A percentile compares a stretch with the other conserved stretches of the same genome.
Conservation (phyloP, 164 flowering plant genomes). For the Brasenia schreberi region DNA sequence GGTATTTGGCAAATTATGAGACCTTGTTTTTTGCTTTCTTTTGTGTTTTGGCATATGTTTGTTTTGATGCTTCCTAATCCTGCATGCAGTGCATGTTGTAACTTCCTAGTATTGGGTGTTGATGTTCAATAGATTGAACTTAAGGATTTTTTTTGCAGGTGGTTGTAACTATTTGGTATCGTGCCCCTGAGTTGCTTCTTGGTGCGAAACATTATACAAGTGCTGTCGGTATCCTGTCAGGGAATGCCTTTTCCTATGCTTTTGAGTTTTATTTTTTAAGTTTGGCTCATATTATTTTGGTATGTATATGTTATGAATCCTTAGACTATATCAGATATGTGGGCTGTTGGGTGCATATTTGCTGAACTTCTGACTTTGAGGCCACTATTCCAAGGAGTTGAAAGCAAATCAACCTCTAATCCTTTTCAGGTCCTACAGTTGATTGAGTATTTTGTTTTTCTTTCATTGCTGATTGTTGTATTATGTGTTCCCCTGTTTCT, state of each 20-base stretch:
- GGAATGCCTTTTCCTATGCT: too few relatives aligned
- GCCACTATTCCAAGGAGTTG: conserved; percentile 97
- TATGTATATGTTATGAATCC: neutral
- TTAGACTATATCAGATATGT: conserved; percentile 49
- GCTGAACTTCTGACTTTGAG: conserved; percentile 93
- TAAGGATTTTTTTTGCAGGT: conserved; percentile 34
- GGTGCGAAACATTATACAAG: conserved; percentile 98
- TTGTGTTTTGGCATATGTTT: too few relatives aligned
- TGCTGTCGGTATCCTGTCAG: conserved; percentile 80
- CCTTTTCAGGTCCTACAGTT: conserved; percentile 68
- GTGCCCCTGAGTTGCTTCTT: conserved; percentile 96
- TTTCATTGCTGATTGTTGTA: neutral
- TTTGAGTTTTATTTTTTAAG: neutral
- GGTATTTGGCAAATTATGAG: too few relatives aligned
- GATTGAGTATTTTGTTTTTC: neutral
- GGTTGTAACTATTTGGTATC: conserved; percentile 99
- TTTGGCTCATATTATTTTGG: neutral
- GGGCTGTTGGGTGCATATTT: conserved; percentile 99
- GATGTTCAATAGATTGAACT: neutral
- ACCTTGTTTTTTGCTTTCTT: too few relatives aligned
- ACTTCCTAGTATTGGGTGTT: neutral
- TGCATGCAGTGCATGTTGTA: too few relatives aligned
- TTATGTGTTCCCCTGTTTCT: neutral
- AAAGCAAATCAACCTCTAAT: conserved; percentile 78
- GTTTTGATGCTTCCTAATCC: too few relatives aligned